Percentiles rank a stretch among this genome's conserved stretches.
phyloP scores from a whole-genome alignment of 768 basidiomycete genomes.

The Termitomyces heimii region DNA sequence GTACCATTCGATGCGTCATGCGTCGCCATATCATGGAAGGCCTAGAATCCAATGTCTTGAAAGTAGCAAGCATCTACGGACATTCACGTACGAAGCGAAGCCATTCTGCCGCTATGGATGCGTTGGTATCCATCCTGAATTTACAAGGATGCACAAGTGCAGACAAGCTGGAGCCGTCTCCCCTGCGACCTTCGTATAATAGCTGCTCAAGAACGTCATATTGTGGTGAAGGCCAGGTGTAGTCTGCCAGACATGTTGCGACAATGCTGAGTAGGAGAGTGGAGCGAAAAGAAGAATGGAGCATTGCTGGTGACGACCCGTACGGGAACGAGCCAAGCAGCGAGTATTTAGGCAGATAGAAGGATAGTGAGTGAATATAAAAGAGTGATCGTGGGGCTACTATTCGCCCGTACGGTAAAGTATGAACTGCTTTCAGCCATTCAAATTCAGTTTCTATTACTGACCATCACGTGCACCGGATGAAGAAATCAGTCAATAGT shows the following conservation, averaged over 20 bases:
- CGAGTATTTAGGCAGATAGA: background rate
- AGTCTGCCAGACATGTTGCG: conserved; percentile 16
- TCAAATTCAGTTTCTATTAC: too few species aligned
- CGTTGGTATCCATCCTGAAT: conserved; percentile 19
- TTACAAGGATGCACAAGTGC: conserved; percentile 24
- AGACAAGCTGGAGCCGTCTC: conserved; percentile 25
- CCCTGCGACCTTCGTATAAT: conserved; percentile 28
- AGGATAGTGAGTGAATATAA: background rate
- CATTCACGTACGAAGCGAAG: conserved; percentile 26
- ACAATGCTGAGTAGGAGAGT: conserved; percentile 10
- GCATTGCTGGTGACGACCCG: conserved; percentile 11
- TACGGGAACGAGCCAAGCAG: conserved; percentile 1
- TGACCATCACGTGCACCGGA: too few species aligned
- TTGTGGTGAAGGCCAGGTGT: conserved; percentile 28
- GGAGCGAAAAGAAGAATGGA: conserved; percentile 15
- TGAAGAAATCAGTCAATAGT: background rate
- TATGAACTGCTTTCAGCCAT: too few species aligned
- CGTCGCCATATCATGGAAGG: conserved; percentile 47
- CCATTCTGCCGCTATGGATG: conserved; percentile 35
- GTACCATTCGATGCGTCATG: conserved; percentile 37
- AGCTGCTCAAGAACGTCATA: conserved; percentile 30
- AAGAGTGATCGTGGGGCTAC: background rate
- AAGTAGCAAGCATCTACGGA: background rate
- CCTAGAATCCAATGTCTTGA: conserved; percentile 19
- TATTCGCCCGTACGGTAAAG: background rate